phyloP scores from a whole-genome alignment of 1,139 yeast genomes.

The Protomyces inouyei region DNA sequence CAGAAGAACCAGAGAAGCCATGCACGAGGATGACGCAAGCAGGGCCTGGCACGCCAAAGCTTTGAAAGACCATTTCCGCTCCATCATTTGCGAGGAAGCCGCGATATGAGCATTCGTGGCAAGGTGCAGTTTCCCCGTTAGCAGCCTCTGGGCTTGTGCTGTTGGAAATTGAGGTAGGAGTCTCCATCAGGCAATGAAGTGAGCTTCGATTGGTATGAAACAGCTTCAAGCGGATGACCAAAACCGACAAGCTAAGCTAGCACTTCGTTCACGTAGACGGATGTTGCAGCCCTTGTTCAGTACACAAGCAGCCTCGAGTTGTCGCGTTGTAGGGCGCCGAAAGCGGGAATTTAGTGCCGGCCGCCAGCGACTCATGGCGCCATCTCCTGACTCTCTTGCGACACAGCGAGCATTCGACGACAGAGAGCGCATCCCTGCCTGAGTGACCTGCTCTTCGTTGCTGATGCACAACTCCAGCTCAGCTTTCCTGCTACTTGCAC shows the following conservation, averaged over 20 bases:
- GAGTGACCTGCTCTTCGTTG: neutral
- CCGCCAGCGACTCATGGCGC: neutral
- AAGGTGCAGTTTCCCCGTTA: neutral
- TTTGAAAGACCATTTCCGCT: neutral
- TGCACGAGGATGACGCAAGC: constrained; percentile 14
- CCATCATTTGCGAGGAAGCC: constrained; percentile 11
- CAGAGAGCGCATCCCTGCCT: neutral
- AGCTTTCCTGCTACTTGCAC: too few species aligned
- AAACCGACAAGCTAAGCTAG: too few species aligned
- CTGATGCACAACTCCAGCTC: too few species aligned
- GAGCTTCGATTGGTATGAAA: neutral
- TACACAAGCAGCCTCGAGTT: too few species aligned
- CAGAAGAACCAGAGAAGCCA: constrained; percentile 23
- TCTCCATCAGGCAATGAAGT: neutral
- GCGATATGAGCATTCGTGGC: neutral
- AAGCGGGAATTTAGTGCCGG: neutral
- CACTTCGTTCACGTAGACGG: too few species aligned
- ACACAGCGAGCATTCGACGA: neutral
- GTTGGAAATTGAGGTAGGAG: too few species aligned
- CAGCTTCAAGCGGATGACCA: too few species aligned
- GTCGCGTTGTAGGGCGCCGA: neutral
- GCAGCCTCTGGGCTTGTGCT: neutral
- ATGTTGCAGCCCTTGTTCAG: too few species aligned
- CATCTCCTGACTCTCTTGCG: neutral
- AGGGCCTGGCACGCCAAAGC: neutral